A percentile compares a stretch with the other conserved stretches of the same genome.
Evolutionary conservation across 148 eudicot genomes (phyloP).

Genomic region (Nyssa sinensis): DNA sequence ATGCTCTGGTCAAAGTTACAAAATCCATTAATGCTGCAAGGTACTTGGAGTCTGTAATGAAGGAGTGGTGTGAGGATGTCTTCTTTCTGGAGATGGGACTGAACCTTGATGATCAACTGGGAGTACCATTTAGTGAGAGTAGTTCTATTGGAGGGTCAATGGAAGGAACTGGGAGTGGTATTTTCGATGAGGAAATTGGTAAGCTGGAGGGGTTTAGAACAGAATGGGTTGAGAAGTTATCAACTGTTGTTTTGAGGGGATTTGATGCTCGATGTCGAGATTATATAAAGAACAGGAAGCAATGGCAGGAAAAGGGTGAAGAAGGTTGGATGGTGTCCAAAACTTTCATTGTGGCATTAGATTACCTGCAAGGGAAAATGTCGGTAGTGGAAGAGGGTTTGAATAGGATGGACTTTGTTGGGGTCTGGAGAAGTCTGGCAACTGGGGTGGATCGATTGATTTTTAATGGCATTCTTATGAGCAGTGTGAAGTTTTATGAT

Average conservation of each 20-base stretch:
- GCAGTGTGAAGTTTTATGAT: conserved; percentile 61
- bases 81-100: conserved; percentile 81
- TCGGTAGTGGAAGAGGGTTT: conserved; percentile 57
- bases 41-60: conserved; percentile 55
- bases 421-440: conserved; percentile 81
- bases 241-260: conserved; percentile 70
- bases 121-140: conserved; percentile 17
- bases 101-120: conserved; percentile 30
- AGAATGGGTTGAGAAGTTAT: conserved; percentile 81
- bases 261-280: conserved; percentile 73
- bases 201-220: conserved; percentile 64
- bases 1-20: conserved; percentile 67
- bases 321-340: conserved; percentile 60
- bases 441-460: conserved; percentile 55
- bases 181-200: conserved; percentile 57
- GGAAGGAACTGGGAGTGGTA: conserved; percentile 39
- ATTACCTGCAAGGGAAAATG: conserved; percentile 78
- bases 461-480: conserved; percentile 55
- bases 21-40: conserved; percentile 64
- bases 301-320: conserved; percentile 81
- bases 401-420: conserved; percentile 62
- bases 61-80: conserved; percentile 85
- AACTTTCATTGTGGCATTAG: conserved; percentile 65
- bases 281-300: conserved; percentile 72
- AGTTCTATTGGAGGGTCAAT: conserved; percentile 12